phyloP scores from a whole-genome alignment of 495 filamentous ascomycete species.

The Lasiosphaeria hispida region DNA sequence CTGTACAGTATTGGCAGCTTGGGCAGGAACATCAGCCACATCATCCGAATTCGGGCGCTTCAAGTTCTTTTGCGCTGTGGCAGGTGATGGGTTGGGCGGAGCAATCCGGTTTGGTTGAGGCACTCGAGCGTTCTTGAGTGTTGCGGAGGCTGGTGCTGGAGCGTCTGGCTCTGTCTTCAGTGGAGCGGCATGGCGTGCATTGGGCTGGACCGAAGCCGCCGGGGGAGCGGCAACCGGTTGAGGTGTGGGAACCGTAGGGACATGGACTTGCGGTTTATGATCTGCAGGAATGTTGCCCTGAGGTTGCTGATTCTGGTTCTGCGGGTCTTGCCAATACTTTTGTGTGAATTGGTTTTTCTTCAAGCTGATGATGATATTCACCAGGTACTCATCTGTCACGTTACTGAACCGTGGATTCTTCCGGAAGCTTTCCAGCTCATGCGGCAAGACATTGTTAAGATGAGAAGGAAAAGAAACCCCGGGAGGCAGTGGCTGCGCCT shows the following conservation, averaged over 20 bases:
- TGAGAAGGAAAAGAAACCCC: no score
- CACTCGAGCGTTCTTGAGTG: conserved; percentile 14
- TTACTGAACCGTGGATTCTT: no score
- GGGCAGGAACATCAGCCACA: conserved; percentile 52
- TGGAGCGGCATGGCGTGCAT: conserved; percentile 3
- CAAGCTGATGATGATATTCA: no score
- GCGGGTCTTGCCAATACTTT: not conserved
- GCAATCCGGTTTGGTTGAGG: conserved; percentile 9
- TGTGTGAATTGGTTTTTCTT: no score
- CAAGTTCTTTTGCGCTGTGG: conserved; percentile 27
- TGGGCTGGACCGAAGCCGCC: not conserved
- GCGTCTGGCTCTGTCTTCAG: conserved; percentile 15
- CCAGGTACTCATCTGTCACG: no score
- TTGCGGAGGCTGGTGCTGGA: conserved; percentile 12
- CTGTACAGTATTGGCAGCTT: conserved; percentile 26
- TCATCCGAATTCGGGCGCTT: conserved; percentile 67
- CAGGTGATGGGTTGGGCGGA: conserved; percentile 21
- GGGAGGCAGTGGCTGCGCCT: no score
- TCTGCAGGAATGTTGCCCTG: conserved; percentile 4
- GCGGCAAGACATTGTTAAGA: no score
- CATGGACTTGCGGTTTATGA: not conserved
- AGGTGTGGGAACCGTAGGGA: not conserved
- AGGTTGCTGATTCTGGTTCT: conserved; percentile 1
- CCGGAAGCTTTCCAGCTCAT: no score
- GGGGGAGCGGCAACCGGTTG: not conserved